Conservation (phyloP, 1,284 basidiomycete genomes). For the Rhodotorula sp. region DNA sequence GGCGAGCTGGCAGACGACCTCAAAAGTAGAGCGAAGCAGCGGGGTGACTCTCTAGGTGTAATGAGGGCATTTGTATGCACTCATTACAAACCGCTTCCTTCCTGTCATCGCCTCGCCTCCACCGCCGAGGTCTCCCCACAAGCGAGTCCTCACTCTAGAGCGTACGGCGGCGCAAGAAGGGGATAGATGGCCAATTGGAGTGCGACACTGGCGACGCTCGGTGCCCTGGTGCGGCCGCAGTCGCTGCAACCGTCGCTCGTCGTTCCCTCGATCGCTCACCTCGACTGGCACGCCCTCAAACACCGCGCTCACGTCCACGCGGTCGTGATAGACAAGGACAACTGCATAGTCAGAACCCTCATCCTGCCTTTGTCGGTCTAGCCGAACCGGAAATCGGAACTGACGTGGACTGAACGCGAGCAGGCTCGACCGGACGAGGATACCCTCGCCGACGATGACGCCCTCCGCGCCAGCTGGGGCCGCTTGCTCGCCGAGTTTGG, state of each 20-base stretch:
- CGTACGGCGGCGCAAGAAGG: background rate
- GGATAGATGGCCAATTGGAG: conserved; percentile 30
- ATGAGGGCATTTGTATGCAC: too few species aligned
- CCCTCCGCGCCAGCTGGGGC: conserved; percentile 63
- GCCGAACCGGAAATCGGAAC: background rate
- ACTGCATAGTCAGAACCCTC: conserved; percentile 72
- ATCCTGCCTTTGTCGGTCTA: background rate
- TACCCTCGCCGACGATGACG: conserved; percentile 32
- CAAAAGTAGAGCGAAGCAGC: too few species aligned
- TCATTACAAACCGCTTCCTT: background rate
- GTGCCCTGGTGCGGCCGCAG: conserved; percentile 13
- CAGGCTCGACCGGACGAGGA: conserved; percentile 48
- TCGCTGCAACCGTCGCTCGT: conserved; percentile 18
- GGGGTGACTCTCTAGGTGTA: too few species aligned
- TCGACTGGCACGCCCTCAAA: conserved; percentile 77
- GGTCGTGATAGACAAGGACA: conserved; percentile 95
- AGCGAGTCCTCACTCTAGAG: background rate
- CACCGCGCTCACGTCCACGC: conserved; percentile 72
- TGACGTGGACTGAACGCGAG: background rate
- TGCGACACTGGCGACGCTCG: conserved; percentile 19
- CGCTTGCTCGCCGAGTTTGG: conserved; percentile 72
- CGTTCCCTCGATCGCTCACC: conserved; percentile 62
- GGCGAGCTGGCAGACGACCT: too few species aligned
- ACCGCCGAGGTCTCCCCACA: background rate
- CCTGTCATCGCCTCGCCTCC: too few species aligned